phyloP scores from a whole-genome alignment of 306 rosid species.

The Hippophae gyantsensis region DNA sequence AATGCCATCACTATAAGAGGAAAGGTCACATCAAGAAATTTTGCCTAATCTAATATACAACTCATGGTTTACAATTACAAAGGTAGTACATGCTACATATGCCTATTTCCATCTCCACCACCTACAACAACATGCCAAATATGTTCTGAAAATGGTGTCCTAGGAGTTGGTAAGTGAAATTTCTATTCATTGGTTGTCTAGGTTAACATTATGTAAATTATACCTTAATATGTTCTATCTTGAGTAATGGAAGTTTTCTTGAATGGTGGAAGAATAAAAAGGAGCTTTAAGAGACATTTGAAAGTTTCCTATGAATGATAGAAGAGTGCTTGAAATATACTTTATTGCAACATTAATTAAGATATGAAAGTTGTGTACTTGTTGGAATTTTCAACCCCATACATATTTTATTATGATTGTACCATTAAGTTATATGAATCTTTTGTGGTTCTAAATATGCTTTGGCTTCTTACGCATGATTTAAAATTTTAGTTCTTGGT shows the following conservation, averaged over 20 bases:
- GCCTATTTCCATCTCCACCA: slow-evolving; percentile 90
- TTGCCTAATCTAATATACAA: slow-evolving; percentile 22
- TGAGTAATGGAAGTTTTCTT: background rate
- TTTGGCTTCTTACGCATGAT: background rate
- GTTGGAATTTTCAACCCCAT: background rate
- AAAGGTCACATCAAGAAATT: no score
- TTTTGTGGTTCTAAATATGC: no score
- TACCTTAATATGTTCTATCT: background rate
- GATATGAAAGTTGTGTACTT: background rate
- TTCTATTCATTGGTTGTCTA: background rate
- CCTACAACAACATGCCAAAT: slow-evolving; percentile 95
- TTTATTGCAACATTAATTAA: background rate
- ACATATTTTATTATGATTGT: background rate
- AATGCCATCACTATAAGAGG: no score
- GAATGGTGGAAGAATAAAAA: background rate
- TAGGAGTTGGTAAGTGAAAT: slow-evolving; percentile 68
- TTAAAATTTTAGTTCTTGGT: slow-evolving; percentile 74
- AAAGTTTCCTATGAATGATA: background rate
- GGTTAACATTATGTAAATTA: background rate
- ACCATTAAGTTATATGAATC: no score
- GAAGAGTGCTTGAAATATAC: background rate
- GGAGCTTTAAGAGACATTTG: no score
- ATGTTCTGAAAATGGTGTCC: slow-evolving; percentile 87
- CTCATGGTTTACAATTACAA: slow-evolving; percentile 87
- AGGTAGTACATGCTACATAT: slow-evolving; percentile 87